Percentiles rank a stretch among this genome's conserved stretches.
These are phyloP conservation scores for Tolypocladium endophyticum DNA, from an alignment of 2,329 filamentous ascomycete genomes.

Conservation along the genomic window DNA sequence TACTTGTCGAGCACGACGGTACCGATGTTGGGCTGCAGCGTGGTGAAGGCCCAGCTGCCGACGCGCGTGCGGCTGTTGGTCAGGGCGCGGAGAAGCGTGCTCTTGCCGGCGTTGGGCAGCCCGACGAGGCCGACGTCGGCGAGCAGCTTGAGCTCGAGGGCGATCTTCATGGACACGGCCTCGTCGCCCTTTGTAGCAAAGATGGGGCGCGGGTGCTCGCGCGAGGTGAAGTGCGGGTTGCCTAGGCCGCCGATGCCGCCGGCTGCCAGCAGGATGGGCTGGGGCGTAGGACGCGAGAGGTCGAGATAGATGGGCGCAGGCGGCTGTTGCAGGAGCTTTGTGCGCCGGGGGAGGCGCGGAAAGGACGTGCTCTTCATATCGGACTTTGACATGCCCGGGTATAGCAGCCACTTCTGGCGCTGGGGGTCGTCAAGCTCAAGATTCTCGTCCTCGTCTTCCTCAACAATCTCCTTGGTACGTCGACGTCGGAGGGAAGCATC, in stretches of 20 bases:
- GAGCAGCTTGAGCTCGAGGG: slow-evolving; percentile 88
- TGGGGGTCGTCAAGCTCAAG: slow-evolving; percentile 32
- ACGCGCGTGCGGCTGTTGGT: slow-evolving; percentile 83
- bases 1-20: slow-evolving; percentile 89
- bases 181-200: slow-evolving; percentile 82
- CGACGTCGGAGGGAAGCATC: slow-evolving; percentile 3
- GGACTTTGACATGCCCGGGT: slow-evolving; percentile 63
- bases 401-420: slow-evolving; percentile 74
- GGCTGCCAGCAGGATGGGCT: slow-evolving; percentile 74
- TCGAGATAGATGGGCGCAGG: slow-evolving; percentile 62
- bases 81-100: slow-evolving; percentile 76
- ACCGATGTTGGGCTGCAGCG: slow-evolving; percentile 86
- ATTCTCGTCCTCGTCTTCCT: slow-evolving; percentile 22
- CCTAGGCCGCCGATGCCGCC: slow-evolving; percentile 85
- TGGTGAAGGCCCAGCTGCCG: slow-evolving; percentile 95
- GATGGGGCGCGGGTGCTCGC: slow-evolving; percentile 63
- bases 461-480: neutral
- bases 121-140: slow-evolving; percentile 93
- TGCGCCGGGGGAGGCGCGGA: slow-evolving; percentile 39
- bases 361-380: slow-evolving; percentile 49
- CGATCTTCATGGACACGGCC: slow-evolving; percentile 66
- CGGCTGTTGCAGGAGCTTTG: slow-evolving; percentile 55
- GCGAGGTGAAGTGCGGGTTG: slow-evolving; percentile 84
- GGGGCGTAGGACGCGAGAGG: slow-evolving; percentile 65
- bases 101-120: slow-evolving; percentile 92